These are phyloP conservation scores for Talaromyces piceae DNA, from an alignment of 2,329 filamentous ascomycete species.

Conservation along the genomic window DNA sequence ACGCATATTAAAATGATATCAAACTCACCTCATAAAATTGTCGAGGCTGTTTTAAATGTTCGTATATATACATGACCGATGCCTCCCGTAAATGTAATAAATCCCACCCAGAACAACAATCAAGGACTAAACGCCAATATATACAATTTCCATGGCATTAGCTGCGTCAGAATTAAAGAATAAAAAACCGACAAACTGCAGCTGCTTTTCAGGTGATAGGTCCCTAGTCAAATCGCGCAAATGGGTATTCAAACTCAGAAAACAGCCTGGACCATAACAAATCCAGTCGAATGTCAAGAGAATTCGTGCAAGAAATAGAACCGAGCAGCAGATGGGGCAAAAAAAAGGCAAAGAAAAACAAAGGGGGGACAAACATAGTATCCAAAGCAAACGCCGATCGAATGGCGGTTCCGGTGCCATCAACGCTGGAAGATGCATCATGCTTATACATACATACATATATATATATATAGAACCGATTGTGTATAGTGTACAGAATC, in stretches of 20 bases:
- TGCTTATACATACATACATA: neutral
- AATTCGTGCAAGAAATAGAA: neutral
- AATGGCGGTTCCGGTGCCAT: neutral
- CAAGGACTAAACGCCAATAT: neutral
- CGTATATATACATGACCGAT: neutral
- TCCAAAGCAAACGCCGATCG: neutral
- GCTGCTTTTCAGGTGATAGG: neutral
- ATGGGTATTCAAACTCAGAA: slow-evolving; percentile 1
- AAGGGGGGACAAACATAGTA: neutral
- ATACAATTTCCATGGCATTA: neutral
- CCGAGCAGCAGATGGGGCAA: neutral
- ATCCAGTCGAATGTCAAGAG: neutral
- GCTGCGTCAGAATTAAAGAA: neutral
- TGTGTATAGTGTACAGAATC: slow-evolving; percentile 6
- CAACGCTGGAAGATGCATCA: neutral
- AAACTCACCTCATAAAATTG: too few species aligned
- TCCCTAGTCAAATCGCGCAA: neutral
- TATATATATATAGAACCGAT: neutral
- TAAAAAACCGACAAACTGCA: neutral
- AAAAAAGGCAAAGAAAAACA: neutral
- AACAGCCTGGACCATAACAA: neutral
- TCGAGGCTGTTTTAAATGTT: neutral
- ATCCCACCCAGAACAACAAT: neutral
- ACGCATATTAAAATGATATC: too few species aligned
- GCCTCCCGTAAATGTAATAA: neutral